Evolutionary conservation across 441 rosid species (phyloP).

Genomic region (Adansonia grandidieri): DNA sequence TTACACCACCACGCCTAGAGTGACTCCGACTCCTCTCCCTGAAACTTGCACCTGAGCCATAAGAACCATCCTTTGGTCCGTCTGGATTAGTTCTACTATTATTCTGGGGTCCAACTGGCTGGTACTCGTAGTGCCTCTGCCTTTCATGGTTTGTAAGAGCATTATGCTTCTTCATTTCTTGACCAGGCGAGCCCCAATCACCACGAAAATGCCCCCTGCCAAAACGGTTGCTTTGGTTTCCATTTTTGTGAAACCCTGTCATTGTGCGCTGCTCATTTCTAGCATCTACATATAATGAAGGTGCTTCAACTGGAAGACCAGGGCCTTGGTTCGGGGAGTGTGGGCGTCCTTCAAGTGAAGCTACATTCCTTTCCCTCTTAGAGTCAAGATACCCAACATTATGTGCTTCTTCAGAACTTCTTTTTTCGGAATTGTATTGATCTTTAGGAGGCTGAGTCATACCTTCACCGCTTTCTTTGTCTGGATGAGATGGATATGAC

Average conservation of each 20-base stretch:
- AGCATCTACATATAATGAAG: constrained; percentile 42
- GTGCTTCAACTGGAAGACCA: constrained; percentile 36
- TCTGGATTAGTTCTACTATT: too few species aligned
- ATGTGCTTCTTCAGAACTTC: constrained; percentile 44
- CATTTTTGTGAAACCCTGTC: constrained; percentile 56
- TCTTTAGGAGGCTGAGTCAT: constrained; percentile 38
- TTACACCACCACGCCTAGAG: constrained; percentile 65
- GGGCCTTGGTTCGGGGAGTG: constrained; percentile 40
- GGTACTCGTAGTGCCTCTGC: constrained; percentile 78
- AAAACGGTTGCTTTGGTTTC: constrained; percentile 58
- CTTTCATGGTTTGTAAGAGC: constrained; percentile 56
- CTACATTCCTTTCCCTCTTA: constrained; percentile 51
- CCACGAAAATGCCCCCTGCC: constrained; percentile 63
- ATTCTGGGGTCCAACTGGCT: constrained; percentile 60
- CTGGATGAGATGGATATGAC: constrained; percentile 39
- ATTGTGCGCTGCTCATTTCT: constrained; percentile 47
- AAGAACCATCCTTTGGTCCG: constrained; percentile 51
- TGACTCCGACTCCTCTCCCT: constrained; percentile 73
- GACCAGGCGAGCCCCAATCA: constrained; percentile 69
- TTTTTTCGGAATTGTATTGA: constrained; percentile 38
- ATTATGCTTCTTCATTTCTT: constrained; percentile 58
- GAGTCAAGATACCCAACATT: constrained; percentile 41
- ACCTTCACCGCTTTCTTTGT: constrained; percentile 39
- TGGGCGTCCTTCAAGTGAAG: constrained; percentile 38
- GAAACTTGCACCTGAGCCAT: constrained; percentile 56